Percentiles rank a stretch among this genome's conserved stretches.
These are phyloP conservation scores for Cyberlindnera misumaiensis DNA, from an alignment of 805 yeast species.

Conservation along the genomic window DNA sequence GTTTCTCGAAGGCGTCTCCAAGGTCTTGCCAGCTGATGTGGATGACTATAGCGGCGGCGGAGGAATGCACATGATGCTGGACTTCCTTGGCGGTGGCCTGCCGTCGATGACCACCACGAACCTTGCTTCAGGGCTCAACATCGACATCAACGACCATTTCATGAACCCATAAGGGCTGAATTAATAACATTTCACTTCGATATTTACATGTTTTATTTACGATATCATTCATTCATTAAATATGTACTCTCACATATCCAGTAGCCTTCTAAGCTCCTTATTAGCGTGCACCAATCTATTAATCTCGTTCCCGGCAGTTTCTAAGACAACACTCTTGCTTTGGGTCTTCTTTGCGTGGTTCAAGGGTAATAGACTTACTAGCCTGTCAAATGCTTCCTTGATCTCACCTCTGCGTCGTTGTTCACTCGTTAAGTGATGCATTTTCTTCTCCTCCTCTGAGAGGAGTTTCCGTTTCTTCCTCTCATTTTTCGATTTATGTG, in stretches of 20 bases:
- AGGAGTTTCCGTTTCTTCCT: constrained; percentile 16
- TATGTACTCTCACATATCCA: constrained; percentile 1
- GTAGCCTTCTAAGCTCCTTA: constrained; percentile 9
- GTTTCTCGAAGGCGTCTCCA: constrained; percentile 89
- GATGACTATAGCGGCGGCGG: constrained; percentile 89
- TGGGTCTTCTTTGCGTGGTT: constrained; percentile 11
- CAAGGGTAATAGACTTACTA: constrained; percentile 16
- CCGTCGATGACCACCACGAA: constrained; percentile 41
- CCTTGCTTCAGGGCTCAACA: constrained; percentile 23
- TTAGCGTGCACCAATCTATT: constrained; percentile 12
- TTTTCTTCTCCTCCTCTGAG: constrained; percentile 22
- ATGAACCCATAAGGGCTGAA: constrained; percentile 1
- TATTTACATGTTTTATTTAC: too few species aligned
- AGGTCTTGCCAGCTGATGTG: constrained; percentile 84
- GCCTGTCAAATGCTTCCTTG: constrained; percentile 19
- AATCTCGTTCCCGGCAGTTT: constrained; percentile 18
- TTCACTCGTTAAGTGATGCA: constrained; percentile 23
- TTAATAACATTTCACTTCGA: too few species aligned
- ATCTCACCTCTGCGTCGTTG: constrained; percentile 20
- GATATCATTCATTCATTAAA: too few species aligned
- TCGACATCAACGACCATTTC: constrained; percentile 24
- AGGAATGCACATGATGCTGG: constrained; percentile 89
- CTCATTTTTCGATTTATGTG: neutral
- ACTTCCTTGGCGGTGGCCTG: constrained; percentile 67
- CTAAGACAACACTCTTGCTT: constrained; percentile 19